Conservation (phyloP, 2,329 filamentous ascomycete genomes). For the Calonectria leucothoes region DNA sequence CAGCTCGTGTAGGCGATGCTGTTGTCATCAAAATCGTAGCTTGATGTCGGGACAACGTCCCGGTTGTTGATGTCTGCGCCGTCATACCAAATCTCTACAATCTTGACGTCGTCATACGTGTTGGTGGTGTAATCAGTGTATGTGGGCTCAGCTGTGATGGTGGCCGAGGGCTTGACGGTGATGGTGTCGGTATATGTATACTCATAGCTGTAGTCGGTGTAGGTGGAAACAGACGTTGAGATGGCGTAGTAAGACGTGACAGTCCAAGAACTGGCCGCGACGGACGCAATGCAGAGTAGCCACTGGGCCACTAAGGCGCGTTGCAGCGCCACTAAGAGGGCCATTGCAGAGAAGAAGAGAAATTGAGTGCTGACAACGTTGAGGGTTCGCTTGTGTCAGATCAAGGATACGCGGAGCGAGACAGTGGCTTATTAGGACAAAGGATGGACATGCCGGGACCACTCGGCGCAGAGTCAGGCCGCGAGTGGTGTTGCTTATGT, state of each 20-base stretch:
- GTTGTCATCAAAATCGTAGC: slow-evolving; percentile 9
- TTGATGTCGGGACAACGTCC: slow-evolving; percentile 21
- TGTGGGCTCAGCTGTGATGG: slow-evolving; percentile 6
- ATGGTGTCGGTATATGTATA: slow-evolving; percentile 17
- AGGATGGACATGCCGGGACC: background rate
- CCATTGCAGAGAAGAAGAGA: slow-evolving; percentile 8
- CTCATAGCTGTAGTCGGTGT: slow-evolving; percentile 11
- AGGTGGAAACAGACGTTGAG: slow-evolving; percentile 14
- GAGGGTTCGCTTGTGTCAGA: background rate
- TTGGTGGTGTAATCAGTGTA: slow-evolving; percentile 17
- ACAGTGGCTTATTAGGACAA: background rate
- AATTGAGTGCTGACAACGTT: background rate
- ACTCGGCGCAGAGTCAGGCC: slow-evolving; percentile 13
- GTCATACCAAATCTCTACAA: slow-evolving; percentile 29
- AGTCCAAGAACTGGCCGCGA: slow-evolving; percentile 23
- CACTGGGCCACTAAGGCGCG: slow-evolving; percentile 2
- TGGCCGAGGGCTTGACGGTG: slow-evolving; percentile 25
- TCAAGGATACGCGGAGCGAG: background rate
- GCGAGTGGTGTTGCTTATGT: slow-evolving; percentile 15
- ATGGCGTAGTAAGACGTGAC: slow-evolving; percentile 33
- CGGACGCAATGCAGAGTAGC: slow-evolving; percentile 5
- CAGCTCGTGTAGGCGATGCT: slow-evolving; percentile 25
- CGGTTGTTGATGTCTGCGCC: slow-evolving; percentile 14
- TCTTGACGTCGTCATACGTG: slow-evolving; percentile 29
- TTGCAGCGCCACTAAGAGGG: background rate